These are phyloP conservation scores for Plasmodium sp. DNA, from an alignment of 169 alveolate genomes.

Conservation along the genomic window DNA sequence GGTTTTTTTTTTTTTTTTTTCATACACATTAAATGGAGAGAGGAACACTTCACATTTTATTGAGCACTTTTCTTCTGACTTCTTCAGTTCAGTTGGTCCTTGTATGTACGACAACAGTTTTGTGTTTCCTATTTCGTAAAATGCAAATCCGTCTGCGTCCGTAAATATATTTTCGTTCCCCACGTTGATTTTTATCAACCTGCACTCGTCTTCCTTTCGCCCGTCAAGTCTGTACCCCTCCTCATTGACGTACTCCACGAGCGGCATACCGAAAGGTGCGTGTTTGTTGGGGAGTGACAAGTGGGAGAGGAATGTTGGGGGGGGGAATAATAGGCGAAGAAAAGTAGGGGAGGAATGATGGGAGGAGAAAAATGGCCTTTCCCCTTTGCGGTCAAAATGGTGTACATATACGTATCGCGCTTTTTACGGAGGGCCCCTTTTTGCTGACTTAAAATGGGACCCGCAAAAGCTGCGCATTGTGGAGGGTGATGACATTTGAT, in stretches of 20 bases:
- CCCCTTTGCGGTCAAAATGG: background rate
- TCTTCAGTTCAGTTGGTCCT: conserved; percentile 73
- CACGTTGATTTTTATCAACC: conserved; percentile 78
- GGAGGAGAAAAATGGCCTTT: background rate
- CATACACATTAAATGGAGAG: conserved; percentile 70
- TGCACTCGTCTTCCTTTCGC: conserved; percentile 77
- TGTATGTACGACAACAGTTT: conserved; percentile 62
- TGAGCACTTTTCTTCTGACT: conserved; percentile 64
- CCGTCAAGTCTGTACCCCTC: conserved; percentile 86
- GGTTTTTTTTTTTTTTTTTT: conserved; percentile 59
- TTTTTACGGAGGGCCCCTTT: background rate
- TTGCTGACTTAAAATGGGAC: background rate
- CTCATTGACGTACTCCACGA: conserved; percentile 79
- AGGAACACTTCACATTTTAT: conserved; percentile 70
- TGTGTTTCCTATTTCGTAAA: conserved; percentile 71
- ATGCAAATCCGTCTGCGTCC: conserved; percentile 70
- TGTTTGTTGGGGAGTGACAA: background rate
- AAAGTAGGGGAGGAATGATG: background rate
- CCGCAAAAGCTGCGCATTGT: background rate
- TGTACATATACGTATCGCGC: background rate
- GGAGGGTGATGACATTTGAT: background rate
- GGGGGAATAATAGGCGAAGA: background rate
- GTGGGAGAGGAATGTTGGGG: background rate
- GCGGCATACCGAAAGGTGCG: conserved; percentile 15
- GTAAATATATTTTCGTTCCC: conserved; percentile 75